phyloP scores from a whole-genome alignment of 768 basidiomycete species.

The Suillus subaureus region DNA sequence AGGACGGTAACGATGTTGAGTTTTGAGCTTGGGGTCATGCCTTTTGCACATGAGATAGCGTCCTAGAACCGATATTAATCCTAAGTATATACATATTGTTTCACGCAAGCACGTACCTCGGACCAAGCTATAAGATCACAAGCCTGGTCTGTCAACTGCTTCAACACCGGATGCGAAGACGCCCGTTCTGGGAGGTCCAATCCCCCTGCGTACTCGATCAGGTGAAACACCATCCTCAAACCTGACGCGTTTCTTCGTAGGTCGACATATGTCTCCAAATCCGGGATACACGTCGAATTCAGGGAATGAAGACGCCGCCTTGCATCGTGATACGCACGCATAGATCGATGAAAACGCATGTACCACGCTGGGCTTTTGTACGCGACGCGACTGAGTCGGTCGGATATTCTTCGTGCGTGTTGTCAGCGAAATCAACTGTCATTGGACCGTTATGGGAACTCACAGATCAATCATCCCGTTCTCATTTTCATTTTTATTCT shows the following conservation, averaged over 20 bases:
- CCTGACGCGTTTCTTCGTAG: constrained; percentile 52
- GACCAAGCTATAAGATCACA: constrained; percentile 55
- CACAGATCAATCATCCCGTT: constrained; percentile 23
- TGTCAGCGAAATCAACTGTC: constrained; percentile 9
- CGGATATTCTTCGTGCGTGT: constrained; percentile 37
- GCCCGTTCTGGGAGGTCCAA: constrained; percentile 38
- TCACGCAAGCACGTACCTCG: constrained; percentile 40
- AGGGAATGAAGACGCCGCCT: constrained; percentile 27
- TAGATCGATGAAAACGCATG: constrained; percentile 40
- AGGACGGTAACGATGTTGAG: constrained; percentile 56
- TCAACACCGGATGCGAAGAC: constrained; percentile 29
- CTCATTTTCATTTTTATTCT: constrained; percentile 15
- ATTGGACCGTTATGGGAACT: constrained; percentile 12
- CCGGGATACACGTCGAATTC: constrained; percentile 32
- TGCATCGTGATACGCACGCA: constrained; percentile 37
- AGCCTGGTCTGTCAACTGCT: constrained; percentile 40
- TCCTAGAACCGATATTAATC: constrained; percentile 43
- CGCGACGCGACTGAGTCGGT: constrained; percentile 37
- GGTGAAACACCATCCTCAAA: constrained; percentile 48
- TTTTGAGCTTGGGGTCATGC: constrained; percentile 37
- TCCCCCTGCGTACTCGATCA: constrained; percentile 57
- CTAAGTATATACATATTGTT: background rate
- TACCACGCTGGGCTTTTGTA: constrained; percentile 43
- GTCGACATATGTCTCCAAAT: constrained; percentile 49
- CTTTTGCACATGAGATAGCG: constrained; percentile 53